These are phyloP conservation scores for Trametes meyenii DNA, from an alignment of 768 basidiomycete species.

Conservation along the genomic window DNA sequence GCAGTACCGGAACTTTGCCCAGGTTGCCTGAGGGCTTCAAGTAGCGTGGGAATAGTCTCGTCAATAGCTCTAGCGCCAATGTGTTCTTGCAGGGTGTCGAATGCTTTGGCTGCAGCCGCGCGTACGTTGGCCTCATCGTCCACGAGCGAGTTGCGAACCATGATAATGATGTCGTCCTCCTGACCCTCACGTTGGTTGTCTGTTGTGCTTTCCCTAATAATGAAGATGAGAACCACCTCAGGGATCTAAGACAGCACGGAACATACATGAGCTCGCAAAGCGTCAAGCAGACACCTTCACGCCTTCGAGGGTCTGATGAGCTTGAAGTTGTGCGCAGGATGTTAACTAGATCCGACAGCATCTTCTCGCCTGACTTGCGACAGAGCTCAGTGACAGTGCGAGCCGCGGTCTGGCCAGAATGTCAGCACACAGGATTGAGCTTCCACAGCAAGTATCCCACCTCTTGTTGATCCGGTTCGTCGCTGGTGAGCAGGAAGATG, in stretches of 20 bases:
- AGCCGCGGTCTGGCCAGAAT: constrained; percentile 67
- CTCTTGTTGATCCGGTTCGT: constrained; percentile 89
- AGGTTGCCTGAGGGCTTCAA: constrained; percentile 92
- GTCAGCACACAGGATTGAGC: neutral
- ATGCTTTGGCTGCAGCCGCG: constrained; percentile 83
- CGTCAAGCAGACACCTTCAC: constrained; percentile 87
- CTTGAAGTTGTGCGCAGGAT: constrained; percentile 70
- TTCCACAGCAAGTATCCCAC: constrained; percentile 40
- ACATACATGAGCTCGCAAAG: constrained; percentile 86
- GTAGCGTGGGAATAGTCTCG: constrained; percentile 91
- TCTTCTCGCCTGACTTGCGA: constrained; percentile 93
- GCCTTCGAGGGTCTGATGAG: constrained; percentile 63
- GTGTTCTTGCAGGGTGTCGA: constrained; percentile 92
- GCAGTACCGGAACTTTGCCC: constrained; percentile 96
- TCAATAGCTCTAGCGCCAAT: constrained; percentile 92
- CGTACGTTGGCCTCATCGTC: constrained; percentile 88
- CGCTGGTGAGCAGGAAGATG: constrained; percentile 73
- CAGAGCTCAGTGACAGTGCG: constrained; percentile 88
- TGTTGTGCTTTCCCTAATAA: constrained; percentile 73
- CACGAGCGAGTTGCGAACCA: constrained; percentile 83
- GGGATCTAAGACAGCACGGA: neutral
- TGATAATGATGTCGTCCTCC: constrained; percentile 84
- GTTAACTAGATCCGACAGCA: constrained; percentile 80
- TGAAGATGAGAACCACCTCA: constrained; percentile 2
- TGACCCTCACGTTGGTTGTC: constrained; percentile 85